phyloP scores from a whole-genome alignment of 495 filamentous ascomycete species.

The Evernia prunastri region DNA sequence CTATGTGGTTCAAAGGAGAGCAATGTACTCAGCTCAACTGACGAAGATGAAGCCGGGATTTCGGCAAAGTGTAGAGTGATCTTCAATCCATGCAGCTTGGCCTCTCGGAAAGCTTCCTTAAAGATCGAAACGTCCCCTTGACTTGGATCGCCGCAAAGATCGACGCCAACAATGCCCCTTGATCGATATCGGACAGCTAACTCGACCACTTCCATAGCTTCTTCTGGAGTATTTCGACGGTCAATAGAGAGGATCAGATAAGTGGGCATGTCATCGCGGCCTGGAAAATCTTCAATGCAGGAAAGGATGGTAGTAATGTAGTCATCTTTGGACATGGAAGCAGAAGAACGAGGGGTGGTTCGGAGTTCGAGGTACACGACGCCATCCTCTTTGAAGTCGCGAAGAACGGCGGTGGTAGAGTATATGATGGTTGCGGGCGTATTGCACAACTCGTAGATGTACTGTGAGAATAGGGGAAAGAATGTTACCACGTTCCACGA shows the following conservation, averaged over 20 bases:
- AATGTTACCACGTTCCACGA: slow-evolving; percentile 42
- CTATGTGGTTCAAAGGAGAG: slow-evolving; percentile 62
- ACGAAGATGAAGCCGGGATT: slow-evolving; percentile 43
- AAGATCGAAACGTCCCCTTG: slow-evolving; percentile 54
- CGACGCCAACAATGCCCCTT: slow-evolving; percentile 65
- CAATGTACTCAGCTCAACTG: slow-evolving; percentile 53
- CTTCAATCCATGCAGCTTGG: slow-evolving; percentile 46
- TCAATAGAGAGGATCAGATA: slow-evolving; percentile 73
- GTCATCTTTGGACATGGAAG: slow-evolving; percentile 48
- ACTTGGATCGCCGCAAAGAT: slow-evolving; percentile 73
- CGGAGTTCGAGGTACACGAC: slow-evolving; percentile 77
- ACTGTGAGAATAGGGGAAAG: slow-evolving; percentile 71
- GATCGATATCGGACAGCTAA: slow-evolving; percentile 51
- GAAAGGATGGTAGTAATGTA: slow-evolving; percentile 62
- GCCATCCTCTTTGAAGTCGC: slow-evolving; percentile 62
- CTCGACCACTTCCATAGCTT: slow-evolving; percentile 55
- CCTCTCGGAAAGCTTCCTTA: slow-evolving; percentile 48
- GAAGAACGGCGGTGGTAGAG: slow-evolving; percentile 63
- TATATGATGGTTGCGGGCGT: slow-evolving; percentile 49
- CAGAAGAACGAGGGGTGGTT: slow-evolving; percentile 65
- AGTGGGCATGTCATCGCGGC: slow-evolving; percentile 40
- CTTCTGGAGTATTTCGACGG: slow-evolving; percentile 47
- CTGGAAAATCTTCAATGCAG: slow-evolving; percentile 47
- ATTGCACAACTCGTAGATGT: slow-evolving; percentile 68
- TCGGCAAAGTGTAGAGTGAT: slow-evolving; percentile 80